Base-by-base conservation (phyloP, 148 eudicot genomes). In the Camellia sinensis region DNA sequence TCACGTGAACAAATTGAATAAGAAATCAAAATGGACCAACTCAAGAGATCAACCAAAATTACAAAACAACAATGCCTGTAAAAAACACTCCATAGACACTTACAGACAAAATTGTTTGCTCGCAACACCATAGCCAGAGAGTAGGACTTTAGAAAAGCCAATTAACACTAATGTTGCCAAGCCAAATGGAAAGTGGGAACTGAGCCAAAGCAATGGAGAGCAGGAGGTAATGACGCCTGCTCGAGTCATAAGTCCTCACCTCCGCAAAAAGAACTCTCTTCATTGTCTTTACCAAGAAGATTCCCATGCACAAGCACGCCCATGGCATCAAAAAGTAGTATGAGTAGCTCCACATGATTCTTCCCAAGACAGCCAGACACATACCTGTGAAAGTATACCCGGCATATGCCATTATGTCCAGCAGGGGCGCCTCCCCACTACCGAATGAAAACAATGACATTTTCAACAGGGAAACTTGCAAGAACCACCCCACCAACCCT, bases 161-260 rank as follows among this genome's bases (percentile, higher is more conserved):
- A 77, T 77, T 76, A 48, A 77, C 62, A 37, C 89, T 92, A 50
- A 92, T 83, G 82, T 92, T 91, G 45, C 97, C 92, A 17, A 92
- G 97, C 94, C 97, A 92, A 70, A 92, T 68, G 82, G 84, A 85
- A 80, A 92, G 89, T 13, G 97, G 97, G 82, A 92, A 86, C 85
- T 92, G 97, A 78, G 90, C 94, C 53, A 92, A 78, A 4, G 89
- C 94, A 43, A 91, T 91, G 79, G 89, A 83, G 67, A 92, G 88
- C 84, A 92, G 68, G 29, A 91, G 86, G 62, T 89, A 87, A 62
- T 92, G 91, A 84, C 88, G 94, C 83, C 86, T 85, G 82, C 92
- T 89, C 5, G 91, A 91, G 80, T 91, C 94, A 4, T 83, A 87
- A 59, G 84, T 91, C 78, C 97, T 87, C 29, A 89, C 97, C 79